Conservation (phyloP, 2,329 filamentous ascomycete species). For the Colletotrichum truncatum region DNA sequence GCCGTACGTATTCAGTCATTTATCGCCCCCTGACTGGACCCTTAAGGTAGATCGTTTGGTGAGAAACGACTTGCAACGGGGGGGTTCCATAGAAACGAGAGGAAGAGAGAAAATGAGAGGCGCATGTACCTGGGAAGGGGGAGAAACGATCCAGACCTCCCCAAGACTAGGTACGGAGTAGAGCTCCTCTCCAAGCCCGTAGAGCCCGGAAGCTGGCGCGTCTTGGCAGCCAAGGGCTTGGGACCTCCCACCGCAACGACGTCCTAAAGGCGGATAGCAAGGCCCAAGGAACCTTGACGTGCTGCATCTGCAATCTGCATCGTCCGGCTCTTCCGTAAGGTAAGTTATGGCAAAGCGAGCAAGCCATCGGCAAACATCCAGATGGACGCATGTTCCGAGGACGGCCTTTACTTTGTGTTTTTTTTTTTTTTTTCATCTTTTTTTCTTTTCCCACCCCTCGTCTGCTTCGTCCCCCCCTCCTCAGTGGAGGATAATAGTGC, state of each 20-base stretch:
- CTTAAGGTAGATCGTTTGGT: not conserved
- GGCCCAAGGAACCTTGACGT: slow-evolving; percentile 24
- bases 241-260: not conserved
- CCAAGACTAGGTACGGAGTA: not conserved
- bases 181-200: not conserved
- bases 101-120: not conserved
- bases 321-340: slow-evolving; percentile 25
- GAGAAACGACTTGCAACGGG: not conserved
- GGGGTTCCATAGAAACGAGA: not conserved
- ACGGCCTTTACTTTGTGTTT: not conserved
- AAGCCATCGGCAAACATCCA: not conserved
- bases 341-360: too few relatives aligned
- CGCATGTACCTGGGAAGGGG: not conserved
- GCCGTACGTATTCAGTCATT: not conserved
- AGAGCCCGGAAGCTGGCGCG: slow-evolving; percentile 1
- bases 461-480: not conserved
- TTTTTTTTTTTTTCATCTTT: too few relatives aligned
- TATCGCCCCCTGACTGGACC: not conserved
- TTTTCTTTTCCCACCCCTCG: too few relatives aligned
- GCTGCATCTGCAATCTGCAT: slow-evolving; percentile 11
- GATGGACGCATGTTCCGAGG: not conserved
- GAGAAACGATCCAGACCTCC: not conserved
- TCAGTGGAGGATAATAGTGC: slow-evolving; percentile 7
- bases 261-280: slow-evolving; percentile 3
- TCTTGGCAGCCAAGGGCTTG: slow-evolving; percentile 25